Base-by-base conservation (phyloP, 2,329 filamentous ascomycete species). In the Cordyceps pruinosa region DNA sequence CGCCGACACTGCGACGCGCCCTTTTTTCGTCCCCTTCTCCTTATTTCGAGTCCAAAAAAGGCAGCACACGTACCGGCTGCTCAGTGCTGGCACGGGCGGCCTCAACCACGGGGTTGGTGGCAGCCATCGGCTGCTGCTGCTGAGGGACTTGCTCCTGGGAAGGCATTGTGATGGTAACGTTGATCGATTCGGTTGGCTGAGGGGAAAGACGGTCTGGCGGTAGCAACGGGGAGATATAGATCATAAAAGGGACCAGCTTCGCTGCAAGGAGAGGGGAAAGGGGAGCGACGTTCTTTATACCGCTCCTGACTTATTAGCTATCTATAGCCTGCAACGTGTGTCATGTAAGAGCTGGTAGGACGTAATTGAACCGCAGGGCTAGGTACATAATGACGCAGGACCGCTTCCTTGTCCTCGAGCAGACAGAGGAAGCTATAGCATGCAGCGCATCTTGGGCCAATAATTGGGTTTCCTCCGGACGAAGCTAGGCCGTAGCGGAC, bases 1-100 rank as follows among this genome's bases (percentile, higher is more conserved):
- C 32, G 10, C 15, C 15, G n/a, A n/a, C n/a, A n/a, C 13, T 7
- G 4, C 32, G 21, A 5, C 21, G 19, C 21, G 17, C 15, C 26
- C 15, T 37, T 35, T 25, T 23, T 28, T 26, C 9, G 15, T 5
- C 23, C 9, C 5, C 3, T 19, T 19, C 8, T 17, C 12, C 17
- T 51, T 25, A 12, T 34, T n/a, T 19, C 21, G 17, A 9, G 23
- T 35, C 32, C n/a, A n/a, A n/a, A 17, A 26, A 15, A 15, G 28
- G 26, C n/a, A 13, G 39, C 25, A 66, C 25, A 66, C 71, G 51
- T 66, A 73, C 71, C 37, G 71, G 71, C 58, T 73, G 71, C 52
- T 72, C 68, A 58, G 64, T 56, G 62, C 64, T 70, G 49, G 62
- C 54, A 56, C 62, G 66, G 28, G 58, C 61, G 37, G 63, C 58